Evolutionary conservation across 108 stramenopile genomes (phyloP), one percentile per base, ranked within the genome.

Genomic region (Nitzschia sp.): DNA sequence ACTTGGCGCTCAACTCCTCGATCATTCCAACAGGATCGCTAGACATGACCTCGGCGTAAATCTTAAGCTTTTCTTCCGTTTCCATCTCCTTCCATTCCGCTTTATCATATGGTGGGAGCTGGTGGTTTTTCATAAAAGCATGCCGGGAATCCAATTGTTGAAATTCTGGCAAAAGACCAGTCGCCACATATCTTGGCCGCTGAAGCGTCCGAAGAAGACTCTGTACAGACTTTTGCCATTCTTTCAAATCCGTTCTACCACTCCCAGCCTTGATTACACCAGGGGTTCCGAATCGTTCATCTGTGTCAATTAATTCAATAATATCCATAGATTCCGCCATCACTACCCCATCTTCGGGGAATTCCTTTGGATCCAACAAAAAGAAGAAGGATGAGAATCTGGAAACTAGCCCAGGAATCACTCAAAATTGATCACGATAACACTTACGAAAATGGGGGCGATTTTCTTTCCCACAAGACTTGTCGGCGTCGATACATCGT

Each of bases 241-340:
- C 84, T 58, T 96, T 93, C 41, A 98, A 64, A 66, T 98, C 97
- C 54, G 88, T 86, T 19, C 97, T 85, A 41, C 78, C 90, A 21
- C 89, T 75, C 29, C 87, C 78, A 41, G 94, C 93, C 28, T 35
- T 41, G 56, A 98, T 72, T 21, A 65, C 28, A 29, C 67, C 53
- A 21, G 92, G 85, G 21, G 92, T 81, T 13, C 97, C 97, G 67
- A 96, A 98, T 13, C 90, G 82, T 41, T 80, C 80, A 76, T 98
- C 97, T 15, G 72, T 47, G 63, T 98, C 97, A 25, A 98, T 62
- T 45, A 83, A 70, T 36, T 83, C 68, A 52, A 96, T 85, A 68
- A 98, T 98, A 65, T 98, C 97, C 79, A 98, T 84, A 36, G 95
- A 96, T 82, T 98, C 97, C 32, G 71, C 73, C 96, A 96, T 95